Base-by-base conservation (phyloP, 805 yeast genomes). In the Geotrichum ghanense region DNA sequence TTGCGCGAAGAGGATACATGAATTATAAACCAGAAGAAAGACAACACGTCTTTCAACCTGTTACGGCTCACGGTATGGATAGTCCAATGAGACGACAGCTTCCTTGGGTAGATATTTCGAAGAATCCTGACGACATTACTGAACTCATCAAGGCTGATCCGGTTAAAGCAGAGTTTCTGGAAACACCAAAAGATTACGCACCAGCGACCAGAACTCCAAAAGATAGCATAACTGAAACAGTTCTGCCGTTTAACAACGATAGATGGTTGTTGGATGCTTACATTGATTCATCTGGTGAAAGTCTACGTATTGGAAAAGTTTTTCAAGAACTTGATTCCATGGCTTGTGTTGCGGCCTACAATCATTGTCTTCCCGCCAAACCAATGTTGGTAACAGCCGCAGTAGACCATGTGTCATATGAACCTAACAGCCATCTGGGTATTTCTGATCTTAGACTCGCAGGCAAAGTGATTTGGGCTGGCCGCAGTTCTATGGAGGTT, bases 391-490 rank as follows among this genome's bases (percentile, higher is more conserved):
- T 31, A 12, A 31, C 37, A 10, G 37, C 37, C 4, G 37, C 37
- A 10, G 37, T 31, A n/a, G 37, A 31, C 17, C 37, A 31, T 31
- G 37, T 31, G 12, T 31, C 37, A 5, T 31, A n/a, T 31, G 14
- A 31, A n/a, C 10, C 10, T 10, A 6, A 31, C 19, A 31, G 37
- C 14, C 12, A 19, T 12, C 17, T 31, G 5, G 17, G 37, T 10
- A 19, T 31, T 12, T 6, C 12, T 6, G 37, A 31, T 31, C 16
- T 31, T 6, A 6, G 16, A 12, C 17, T 31, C 12, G 12, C 12
- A 31, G 37, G 37, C 12, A 31, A 31, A 31, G 37, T 31, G 37
- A n/a, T 16, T 12, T 31, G 37, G 37, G 37, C 37, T 31, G 37
- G 37, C 7, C 12, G 37, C 7, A 31, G 37, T 31, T 31, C 37